These are phyloP conservation scores for Ogataea corticis DNA, from an alignment of 805 yeast species.

Conservation along the genomic window DNA sequence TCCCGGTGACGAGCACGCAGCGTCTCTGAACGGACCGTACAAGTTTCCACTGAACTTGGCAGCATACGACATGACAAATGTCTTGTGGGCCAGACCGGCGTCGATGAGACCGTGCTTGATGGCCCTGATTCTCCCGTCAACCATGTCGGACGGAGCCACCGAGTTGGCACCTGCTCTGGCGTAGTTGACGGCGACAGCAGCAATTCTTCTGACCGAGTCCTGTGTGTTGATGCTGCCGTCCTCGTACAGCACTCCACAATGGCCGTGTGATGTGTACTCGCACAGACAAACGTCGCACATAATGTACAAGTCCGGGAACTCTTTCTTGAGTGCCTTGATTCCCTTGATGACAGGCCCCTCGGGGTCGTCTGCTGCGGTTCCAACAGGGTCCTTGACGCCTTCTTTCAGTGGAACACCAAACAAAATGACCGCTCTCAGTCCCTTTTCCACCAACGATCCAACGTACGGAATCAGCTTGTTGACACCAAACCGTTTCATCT, in stretches of 20 bases:
- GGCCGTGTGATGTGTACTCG: constrained; percentile 97
- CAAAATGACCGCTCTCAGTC: constrained; percentile 79
- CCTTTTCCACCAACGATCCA: constrained; percentile 68
- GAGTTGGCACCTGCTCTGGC: constrained; percentile 95
- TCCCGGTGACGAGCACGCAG: constrained; percentile 89
- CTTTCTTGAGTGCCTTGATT: constrained; percentile 58
- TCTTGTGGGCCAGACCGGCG: constrained; percentile 81
- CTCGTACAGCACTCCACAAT: constrained; percentile 86
- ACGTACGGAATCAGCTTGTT: constrained; percentile 77
- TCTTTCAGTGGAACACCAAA: constrained; percentile 87
- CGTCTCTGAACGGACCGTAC: constrained; percentile 97
- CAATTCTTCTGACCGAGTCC: constrained; percentile 74
- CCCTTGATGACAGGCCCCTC: constrained; percentile 91
- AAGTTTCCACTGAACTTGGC: constrained; percentile 91
- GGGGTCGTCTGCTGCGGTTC: constrained; percentile 94
- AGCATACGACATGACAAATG: constrained; percentile 88
- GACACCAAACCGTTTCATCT: constrained; percentile 84
- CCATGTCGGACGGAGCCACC: constrained; percentile 97
- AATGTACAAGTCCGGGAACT: constrained; percentile 81
- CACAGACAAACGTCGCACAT: constrained; percentile 96
- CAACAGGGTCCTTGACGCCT: constrained; percentile 75
- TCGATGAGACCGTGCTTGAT: constrained; percentile 83
- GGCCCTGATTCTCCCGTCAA: constrained; percentile 89
- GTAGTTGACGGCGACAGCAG: constrained; percentile 92
- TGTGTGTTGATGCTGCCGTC: constrained; percentile 85